Evolutionary conservation across 2,329 filamentous ascomycete genomes (phyloP), one percentile per base, ranked within the genome.

Genomic region (Fusarium equiseti): DNA sequence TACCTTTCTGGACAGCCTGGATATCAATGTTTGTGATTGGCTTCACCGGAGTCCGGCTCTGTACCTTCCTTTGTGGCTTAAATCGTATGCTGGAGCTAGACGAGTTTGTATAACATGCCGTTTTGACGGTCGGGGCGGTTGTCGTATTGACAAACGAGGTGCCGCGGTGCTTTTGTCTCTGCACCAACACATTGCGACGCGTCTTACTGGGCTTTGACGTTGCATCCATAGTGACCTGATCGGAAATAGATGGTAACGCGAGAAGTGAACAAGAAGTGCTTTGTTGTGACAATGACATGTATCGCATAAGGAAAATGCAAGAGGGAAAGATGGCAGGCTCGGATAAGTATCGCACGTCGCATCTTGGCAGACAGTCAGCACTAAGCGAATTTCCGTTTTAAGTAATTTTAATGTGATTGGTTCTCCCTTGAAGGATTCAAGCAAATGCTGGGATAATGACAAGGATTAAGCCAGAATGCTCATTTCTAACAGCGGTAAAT

Each of bases 401-500:
- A 38, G 35, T 38, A 38, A 38, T n/a, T 38, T 38, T 38, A 10
- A n/a, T 38, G 10, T 38, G 35, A 38, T 38, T 38, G 18, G 18
- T 7, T 38, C 5, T 38, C 35, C 35, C 4, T 38, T n/a, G 35
- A 12, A 38, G 18, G 35, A n/a, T 38, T 38, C 3, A 8, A 26
- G 15, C n/a, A 12, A 13, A n/a, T 15, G 5, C 22, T 13, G 9
- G 8, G 24, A 13, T 38, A 26, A 26, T 35, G 15, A 38, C 20
- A 16, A 38, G 31, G 22, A 11, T 13, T 1, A 11, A 27, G 5
- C 3, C n/a, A 7, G 10, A 8, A 56, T 32, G 26, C 11, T 11
- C 11, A 16, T 24, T 7, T 1, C 15, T 9, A 2, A 22, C 8
- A 4, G 5, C 2, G 18, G 26, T 18, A 6, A 1, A 5, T 13